Conservation (phyloP, 345 rosid species). For the Ricinus communis region DNA sequence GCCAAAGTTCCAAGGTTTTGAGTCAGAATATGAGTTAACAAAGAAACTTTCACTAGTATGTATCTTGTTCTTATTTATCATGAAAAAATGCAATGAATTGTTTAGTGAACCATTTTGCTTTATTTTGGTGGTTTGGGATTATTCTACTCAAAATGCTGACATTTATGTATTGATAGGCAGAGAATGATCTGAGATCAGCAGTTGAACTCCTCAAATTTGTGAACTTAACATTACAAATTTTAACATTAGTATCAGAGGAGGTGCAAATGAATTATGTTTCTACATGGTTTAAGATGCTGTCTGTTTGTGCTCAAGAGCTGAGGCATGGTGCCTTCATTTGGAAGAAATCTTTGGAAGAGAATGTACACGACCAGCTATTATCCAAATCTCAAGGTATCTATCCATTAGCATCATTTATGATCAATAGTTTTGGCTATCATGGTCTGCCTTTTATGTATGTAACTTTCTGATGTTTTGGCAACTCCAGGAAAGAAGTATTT, state of each 20-base stretch:
- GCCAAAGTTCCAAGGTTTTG: slow-evolving; percentile 54
- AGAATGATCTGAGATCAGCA: slow-evolving; percentile 48
- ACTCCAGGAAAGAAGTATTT: slow-evolving; percentile 59
- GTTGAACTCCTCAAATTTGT: slow-evolving; percentile 61
- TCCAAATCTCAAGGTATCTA: slow-evolving; percentile 65
- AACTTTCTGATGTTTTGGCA: slow-evolving; percentile 1
- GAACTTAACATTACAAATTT: slow-evolving; percentile 48
- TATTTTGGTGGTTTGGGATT: slow-evolving; percentile 11
- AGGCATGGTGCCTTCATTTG: slow-evolving; percentile 74
- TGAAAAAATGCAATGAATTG: not conserved
- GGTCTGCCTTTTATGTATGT: not conserved
- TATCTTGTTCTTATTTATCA: slow-evolving; percentile 14
- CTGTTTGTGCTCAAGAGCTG: slow-evolving; percentile 68
- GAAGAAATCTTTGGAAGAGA: slow-evolving; percentile 54
- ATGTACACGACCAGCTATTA: slow-evolving; percentile 45
- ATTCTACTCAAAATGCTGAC: slow-evolving; percentile 2
- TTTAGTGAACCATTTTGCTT: not conserved
- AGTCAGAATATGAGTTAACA: slow-evolving; percentile 60
- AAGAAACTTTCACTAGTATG: slow-evolving; percentile 58
- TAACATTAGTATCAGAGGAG: slow-evolving; percentile 52
- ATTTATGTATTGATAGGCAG: slow-evolving; percentile 53
- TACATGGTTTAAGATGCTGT: slow-evolving; percentile 60
- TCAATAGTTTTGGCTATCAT: not conserved
- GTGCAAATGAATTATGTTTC: slow-evolving; percentile 57
- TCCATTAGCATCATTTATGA: slow-evolving; percentile 2